phyloP scores from a whole-genome alignment of 495 filamentous ascomycete species.

The Aspergillus nanangensis region DNA sequence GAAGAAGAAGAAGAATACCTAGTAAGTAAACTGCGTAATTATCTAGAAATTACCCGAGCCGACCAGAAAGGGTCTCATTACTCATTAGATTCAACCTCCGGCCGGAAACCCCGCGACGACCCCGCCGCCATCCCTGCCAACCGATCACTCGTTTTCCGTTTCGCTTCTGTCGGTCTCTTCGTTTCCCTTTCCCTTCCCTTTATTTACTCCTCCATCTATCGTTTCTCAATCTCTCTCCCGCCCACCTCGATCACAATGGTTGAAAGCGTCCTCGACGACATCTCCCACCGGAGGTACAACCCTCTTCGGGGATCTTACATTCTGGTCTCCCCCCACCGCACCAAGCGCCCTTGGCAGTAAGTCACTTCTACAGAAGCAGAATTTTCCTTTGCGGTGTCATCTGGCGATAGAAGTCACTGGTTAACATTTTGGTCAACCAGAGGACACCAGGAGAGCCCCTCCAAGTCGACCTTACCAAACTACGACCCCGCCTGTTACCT shows the following conservation, averaged over 20 bases:
- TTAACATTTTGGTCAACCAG: conserved; percentile 37
- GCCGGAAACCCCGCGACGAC: conserved; percentile 17
- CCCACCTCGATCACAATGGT: conserved; percentile 37
- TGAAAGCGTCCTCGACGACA: conserved; percentile 83
- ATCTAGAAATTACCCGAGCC: neutral
- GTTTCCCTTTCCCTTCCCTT: conserved; percentile 4
- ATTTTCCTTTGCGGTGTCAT: neutral
- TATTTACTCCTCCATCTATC: conserved; percentile 10
- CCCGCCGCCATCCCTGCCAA: conserved; percentile 3
- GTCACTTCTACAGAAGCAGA: conserved; percentile 33
- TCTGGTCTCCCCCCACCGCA: conserved; percentile 90
- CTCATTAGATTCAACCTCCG: neutral
- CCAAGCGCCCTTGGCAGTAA: conserved; percentile 98
- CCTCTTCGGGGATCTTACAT: conserved; percentile 85
- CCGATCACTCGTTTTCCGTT: conserved; percentile 1
- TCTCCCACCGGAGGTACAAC: conserved; percentile 94
- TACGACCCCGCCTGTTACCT: conserved; percentile 92
- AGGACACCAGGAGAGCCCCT: conserved; percentile 84
- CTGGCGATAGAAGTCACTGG: neutral
- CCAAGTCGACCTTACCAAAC: conserved; percentile 67
- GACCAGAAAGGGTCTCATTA: conserved; percentile 1
- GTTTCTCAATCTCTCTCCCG: neutral
- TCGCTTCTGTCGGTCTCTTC: neutral
- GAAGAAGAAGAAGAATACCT: too few relatives aligned
- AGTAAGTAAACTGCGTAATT: too few relatives aligned